Evolutionary conservation across 176 grass and related monocot species (phyloP).

Genomic region (Aegilops tauschii): DNA sequence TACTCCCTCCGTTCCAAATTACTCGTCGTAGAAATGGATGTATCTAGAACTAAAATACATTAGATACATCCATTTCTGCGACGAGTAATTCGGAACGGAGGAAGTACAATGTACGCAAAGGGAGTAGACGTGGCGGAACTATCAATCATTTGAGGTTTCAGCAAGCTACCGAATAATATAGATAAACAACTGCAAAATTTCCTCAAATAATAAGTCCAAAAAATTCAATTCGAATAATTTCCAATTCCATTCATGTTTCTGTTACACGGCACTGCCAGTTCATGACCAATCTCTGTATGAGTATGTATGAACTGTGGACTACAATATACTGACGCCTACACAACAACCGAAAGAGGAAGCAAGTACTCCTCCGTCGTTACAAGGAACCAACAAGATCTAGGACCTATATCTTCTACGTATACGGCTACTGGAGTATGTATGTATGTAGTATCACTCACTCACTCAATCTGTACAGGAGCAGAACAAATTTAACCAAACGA

Average conservation of each 20-base stretch:
- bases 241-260: background rate
- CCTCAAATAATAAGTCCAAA: background rate
- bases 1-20: too few relatives aligned
- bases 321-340: conserved; percentile 23
- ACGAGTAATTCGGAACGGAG: too few relatives aligned
- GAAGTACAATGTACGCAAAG: too few relatives aligned
- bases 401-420: background rate
- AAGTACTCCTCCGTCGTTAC: background rate
- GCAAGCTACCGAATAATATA: background rate
- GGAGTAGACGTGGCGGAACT: too few relatives aligned
- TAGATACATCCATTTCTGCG: too few relatives aligned
- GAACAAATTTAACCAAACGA: conserved; percentile 47
- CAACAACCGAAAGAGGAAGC: background rate
- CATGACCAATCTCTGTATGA: conserved; percentile 27
- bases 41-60: too few relatives aligned
- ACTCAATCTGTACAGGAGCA: conserved; percentile 39
- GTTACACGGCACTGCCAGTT: conserved; percentile 18
- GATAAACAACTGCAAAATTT: background rate
- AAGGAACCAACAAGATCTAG: background rate
- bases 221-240: background rate
- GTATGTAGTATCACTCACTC: conserved; percentile 9
- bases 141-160: too few relatives aligned
- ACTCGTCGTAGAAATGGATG: too few relatives aligned
- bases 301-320: background rate
- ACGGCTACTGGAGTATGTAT: background rate